These are phyloP conservation scores for Botrytis paeoniae DNA, from an alignment of 2,329 filamentous ascomycete genomes.

Conservation along the genomic window DNA sequence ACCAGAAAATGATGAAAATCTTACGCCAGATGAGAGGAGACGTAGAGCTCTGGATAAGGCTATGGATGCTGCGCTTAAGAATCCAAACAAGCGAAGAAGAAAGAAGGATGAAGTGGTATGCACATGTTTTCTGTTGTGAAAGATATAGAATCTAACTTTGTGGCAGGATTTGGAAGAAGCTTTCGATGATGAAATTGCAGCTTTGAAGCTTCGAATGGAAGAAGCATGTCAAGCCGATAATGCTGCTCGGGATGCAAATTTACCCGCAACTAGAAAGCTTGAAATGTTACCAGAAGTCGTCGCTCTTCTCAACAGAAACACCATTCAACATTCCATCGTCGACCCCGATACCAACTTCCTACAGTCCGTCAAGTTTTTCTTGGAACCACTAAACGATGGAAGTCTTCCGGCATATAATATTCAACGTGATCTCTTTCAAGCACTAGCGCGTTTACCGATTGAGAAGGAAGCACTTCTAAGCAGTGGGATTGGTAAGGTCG, in stretches of 20 bases:
- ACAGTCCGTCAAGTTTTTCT: constrained; percentile 93
- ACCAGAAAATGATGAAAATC: constrained; percentile 69
- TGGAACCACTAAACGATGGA: constrained; percentile 91
- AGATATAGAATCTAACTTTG: constrained; percentile 24
- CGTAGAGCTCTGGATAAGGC: constrained; percentile 80
- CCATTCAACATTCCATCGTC: constrained; percentile 77
- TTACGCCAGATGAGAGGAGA: constrained; percentile 82
- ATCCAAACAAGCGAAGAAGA: constrained; percentile 60
- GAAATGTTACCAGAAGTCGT: constrained; percentile 91
- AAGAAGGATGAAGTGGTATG: constrained; percentile 86
- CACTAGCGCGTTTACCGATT: constrained; percentile 76
- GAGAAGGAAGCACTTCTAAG: constrained; percentile 87
- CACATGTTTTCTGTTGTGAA: constrained; percentile 27
- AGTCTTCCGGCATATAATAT: constrained; percentile 96
- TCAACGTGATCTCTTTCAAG: constrained; percentile 87
- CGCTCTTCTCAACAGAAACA: constrained; percentile 83
- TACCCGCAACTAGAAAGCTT: constrained; percentile 88
- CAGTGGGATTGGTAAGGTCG: constrained; percentile 92
- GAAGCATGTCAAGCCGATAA: constrained; percentile 85
- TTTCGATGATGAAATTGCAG: constrained; percentile 84
- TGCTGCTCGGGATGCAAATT: constrained; percentile 70
- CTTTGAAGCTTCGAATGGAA: constrained; percentile 87
- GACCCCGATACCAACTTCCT: constrained; percentile 95
- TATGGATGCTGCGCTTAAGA: constrained; percentile 86
- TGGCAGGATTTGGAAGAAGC: constrained; percentile 80